phyloP scores from a whole-genome alignment of 805 yeast species.

The Yamadazyma insecticola region DNA sequence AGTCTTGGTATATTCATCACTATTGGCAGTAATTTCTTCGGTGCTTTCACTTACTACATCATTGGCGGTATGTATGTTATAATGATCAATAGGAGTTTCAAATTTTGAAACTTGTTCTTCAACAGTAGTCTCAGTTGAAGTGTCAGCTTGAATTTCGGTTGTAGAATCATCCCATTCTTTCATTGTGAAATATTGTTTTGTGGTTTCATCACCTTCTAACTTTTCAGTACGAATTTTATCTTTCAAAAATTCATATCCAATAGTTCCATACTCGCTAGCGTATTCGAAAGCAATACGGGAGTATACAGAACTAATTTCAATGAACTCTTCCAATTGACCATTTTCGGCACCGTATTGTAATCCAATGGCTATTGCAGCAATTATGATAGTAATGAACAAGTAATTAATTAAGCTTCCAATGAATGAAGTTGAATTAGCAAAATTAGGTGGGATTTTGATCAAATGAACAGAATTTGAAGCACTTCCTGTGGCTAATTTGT shows the following conservation, averaged over 20 bases:
- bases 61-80: no score
- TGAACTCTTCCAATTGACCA: conserved; percentile 27
- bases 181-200: conserved; percentile 19
- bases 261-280: conserved; percentile 16
- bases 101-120: not conserved
- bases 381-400: conserved; percentile 28
- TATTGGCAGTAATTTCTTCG: no score
- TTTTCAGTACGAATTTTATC: conserved; percentile 22
- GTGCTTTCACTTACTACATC: no score
- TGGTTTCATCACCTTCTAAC: conserved; percentile 17
- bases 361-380: conserved; percentile 26
- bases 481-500: conserved; percentile 64
- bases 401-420: conserved; percentile 30
- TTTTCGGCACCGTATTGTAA: conserved; percentile 31
- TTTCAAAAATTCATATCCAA: conserved; percentile 21
- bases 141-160: not conserved
- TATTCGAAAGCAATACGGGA: conserved; percentile 2
- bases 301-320: conserved; percentile 13
- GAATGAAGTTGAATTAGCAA: conserved; percentile 36
- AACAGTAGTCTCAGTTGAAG: conserved; percentile 1
- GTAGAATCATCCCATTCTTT: conserved; percentile 14
- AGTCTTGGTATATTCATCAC: no score
- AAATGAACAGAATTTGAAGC: conserved; percentile 74
- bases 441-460: conserved; percentile 51
- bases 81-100: no score